A percentile compares a stretch with the other conserved stretches of the same genome.
phyloP scores from a whole-genome alignment of 257 asterid species.

The Mentha longifolia region DNA sequence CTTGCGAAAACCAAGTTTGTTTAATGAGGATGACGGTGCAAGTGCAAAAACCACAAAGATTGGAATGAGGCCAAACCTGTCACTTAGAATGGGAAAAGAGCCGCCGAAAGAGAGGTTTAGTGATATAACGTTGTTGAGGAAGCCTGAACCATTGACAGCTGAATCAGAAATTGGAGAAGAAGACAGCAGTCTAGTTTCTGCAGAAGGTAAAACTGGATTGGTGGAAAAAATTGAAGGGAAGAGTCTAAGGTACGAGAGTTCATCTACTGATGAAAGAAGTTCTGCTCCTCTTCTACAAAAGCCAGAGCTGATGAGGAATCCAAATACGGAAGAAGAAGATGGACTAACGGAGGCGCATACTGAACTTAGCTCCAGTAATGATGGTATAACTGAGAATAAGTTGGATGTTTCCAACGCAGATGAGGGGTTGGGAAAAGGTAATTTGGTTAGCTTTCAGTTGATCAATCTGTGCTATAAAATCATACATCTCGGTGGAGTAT shows the following conservation, averaged over 20 bases:
- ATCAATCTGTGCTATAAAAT: slow-evolving; percentile 19
- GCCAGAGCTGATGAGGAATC: slow-evolving; percentile 47
- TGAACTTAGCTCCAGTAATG: slow-evolving; percentile 32
- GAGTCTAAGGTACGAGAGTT: slow-evolving; percentile 24
- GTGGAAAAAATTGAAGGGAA: slow-evolving; percentile 32
- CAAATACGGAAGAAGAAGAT: slow-evolving; percentile 43
- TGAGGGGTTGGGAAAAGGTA: slow-evolving; percentile 59
- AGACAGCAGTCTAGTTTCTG: slow-evolving; percentile 32
- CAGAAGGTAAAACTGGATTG: slow-evolving; percentile 33
- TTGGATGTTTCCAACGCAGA: slow-evolving; percentile 34
- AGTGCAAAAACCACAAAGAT: slow-evolving; percentile 52
- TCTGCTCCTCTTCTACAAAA: slow-evolving; percentile 44
- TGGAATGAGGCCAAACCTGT: slow-evolving; percentile 71
- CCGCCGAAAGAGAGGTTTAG: slow-evolving; percentile 63
- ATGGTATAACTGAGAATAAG: slow-evolving; percentile 25
- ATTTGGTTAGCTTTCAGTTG: slow-evolving; percentile 32
- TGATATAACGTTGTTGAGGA: slow-evolving; percentile 75
- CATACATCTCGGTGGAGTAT: neutral
- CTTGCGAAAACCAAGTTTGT: slow-evolving; percentile 69
- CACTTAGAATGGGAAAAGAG: slow-evolving; percentile 68
- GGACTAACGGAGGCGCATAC: slow-evolving; percentile 41
- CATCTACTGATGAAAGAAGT: slow-evolving; percentile 30
- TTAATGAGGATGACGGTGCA: slow-evolving; percentile 52
- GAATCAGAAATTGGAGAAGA: slow-evolving; percentile 37
- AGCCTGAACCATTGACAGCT: slow-evolving; percentile 56